phyloP scores from a whole-genome alignment of 164 flowering plant genomes.

The Annona cherimola region DNA sequence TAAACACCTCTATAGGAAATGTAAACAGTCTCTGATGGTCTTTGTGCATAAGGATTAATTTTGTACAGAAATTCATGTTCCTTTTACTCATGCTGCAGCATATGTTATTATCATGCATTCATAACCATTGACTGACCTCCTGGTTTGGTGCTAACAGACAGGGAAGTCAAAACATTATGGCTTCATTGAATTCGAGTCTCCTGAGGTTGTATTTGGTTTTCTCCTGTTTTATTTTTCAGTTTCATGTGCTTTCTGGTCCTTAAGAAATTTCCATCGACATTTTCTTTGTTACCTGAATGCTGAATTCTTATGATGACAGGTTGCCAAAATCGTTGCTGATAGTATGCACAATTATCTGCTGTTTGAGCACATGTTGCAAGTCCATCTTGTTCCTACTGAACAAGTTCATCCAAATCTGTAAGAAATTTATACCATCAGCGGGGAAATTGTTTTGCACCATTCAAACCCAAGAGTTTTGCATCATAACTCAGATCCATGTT shows the following conservation, averaged over 20 bases:
- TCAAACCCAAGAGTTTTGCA: neutral
- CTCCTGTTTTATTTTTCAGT: neutral
- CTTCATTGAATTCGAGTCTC: constrained; percentile 73
- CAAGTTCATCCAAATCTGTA: constrained; percentile 79
- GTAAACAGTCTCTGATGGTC: too few species aligned
- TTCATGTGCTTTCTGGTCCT: neutral
- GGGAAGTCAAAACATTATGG: constrained; percentile 94
- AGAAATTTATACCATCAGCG: constrained; percentile 22
- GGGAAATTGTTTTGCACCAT: neutral
- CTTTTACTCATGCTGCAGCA: too few species aligned
- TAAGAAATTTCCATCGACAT: neutral
- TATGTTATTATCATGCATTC: neutral
- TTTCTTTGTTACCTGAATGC: constrained; percentile 1
- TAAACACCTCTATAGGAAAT: too few species aligned
- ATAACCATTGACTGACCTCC: neutral
- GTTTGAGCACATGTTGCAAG: constrained; percentile 84
- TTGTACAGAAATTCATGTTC: too few species aligned
- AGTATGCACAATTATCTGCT: constrained; percentile 76
- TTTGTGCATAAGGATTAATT: too few species aligned
- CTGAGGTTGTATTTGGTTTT: constrained; percentile 47
- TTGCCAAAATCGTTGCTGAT: constrained; percentile 80
- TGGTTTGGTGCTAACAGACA: constrained; percentile 45
- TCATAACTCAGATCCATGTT: too few species aligned
- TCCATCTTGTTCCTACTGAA: constrained; percentile 67
- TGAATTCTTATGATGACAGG: constrained; percentile 38